phyloP scores from a whole-genome alignment of 1,139 yeast species.

The Scheffersomyces parashehatae region DNA sequence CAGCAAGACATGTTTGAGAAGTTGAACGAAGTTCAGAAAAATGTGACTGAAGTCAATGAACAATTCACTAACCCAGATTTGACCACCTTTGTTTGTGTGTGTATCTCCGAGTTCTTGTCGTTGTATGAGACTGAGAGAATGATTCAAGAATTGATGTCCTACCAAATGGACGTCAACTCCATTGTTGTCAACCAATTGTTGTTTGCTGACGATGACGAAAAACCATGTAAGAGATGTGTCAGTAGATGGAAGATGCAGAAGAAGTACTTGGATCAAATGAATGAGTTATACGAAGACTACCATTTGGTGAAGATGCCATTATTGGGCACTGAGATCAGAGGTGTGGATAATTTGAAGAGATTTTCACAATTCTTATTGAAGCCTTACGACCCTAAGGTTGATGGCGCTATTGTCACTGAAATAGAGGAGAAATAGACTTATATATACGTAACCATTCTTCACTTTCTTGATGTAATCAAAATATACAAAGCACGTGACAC shows the following conservation, averaged over 20 bases:
- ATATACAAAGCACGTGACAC: neutral
- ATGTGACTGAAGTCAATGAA: constrained; percentile 84
- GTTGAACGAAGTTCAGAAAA: constrained; percentile 77
- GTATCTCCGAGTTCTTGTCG: constrained; percentile 94
- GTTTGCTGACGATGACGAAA: constrained; percentile 73
- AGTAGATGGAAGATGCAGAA: constrained; percentile 95
- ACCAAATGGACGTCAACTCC: constrained; percentile 94
- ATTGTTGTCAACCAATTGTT: constrained; percentile 92
- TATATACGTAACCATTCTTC: neutral
- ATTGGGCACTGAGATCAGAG: constrained; percentile 91
- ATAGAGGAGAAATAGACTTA: constrained; percentile 51
- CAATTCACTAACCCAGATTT: constrained; percentile 95
- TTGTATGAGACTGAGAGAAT: constrained; percentile 95
- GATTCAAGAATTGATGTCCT: constrained; percentile 92
- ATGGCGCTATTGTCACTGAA: constrained; percentile 62
- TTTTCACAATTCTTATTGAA: constrained; percentile 69
- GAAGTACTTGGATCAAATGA: constrained; percentile 92
- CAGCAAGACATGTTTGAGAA: constrained; percentile 81
- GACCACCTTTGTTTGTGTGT: constrained; percentile 95
- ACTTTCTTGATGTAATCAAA: neutral
- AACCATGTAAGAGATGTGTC: constrained; percentile 81
- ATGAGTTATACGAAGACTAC: constrained; percentile 90
- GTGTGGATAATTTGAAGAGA: constrained; percentile 76
- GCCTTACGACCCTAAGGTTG: constrained; percentile 68
- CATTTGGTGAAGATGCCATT: constrained; percentile 94